Base-by-base conservation (phyloP, 2,329 filamentous ascomycete species). In the Hawksworthiomyces lignivorus region DNA sequence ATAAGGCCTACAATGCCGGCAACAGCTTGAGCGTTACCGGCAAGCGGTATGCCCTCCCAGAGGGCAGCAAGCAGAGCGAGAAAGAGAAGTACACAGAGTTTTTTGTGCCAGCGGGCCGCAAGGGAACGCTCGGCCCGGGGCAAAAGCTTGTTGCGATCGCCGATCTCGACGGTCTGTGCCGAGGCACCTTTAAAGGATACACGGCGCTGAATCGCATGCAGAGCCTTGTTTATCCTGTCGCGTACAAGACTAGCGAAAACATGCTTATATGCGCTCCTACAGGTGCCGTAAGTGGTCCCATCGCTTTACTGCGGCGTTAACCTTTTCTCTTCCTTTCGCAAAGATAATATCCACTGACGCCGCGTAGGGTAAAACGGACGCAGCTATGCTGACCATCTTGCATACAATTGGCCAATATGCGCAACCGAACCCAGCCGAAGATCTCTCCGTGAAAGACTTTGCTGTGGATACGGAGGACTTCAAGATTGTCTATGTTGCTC, bases 241-340 rank as follows among this genome's bases (percentile, higher is more conserved):
- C 89, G 0, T 97, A 98, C 65, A 87, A 83, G 59, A 96, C 87
- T 3, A 95, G 81, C 56, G 92, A 98, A 64, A 98, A 98, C 53
- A 96, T 98, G 90, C 77, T 98, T 39, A 94, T 98, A 46, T 98
- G 92, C 62, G 92, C 92, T 18, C 92, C 92, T 5, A 98, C 92
- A 41, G 92, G 92, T 77, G 89, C 89, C 47, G 73, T 76, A 61
- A 65, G 76, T 70, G 15, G 4, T 18, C 28, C 10, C 28, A 5
- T 30, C 15, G 28, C 9, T 30, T 30, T 30, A n/a, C n/a, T n/a
- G n/a, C n/a, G n/a, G n/a, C n/a, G n/a, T n/a, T n/a, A n/a, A n/a
- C n/a, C n/a, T n/a, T n/a, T n/a, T n/a, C n/a, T n/a, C n/a, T n/a
- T n/a, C n/a, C n/a, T n/a, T n/a, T n/a, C n/a, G n/a, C n/a, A n/a